Base-by-base conservation (phyloP, 2,329 filamentous ascomycete species). In the Neophaeococcomyces mojaviensis region DNA sequence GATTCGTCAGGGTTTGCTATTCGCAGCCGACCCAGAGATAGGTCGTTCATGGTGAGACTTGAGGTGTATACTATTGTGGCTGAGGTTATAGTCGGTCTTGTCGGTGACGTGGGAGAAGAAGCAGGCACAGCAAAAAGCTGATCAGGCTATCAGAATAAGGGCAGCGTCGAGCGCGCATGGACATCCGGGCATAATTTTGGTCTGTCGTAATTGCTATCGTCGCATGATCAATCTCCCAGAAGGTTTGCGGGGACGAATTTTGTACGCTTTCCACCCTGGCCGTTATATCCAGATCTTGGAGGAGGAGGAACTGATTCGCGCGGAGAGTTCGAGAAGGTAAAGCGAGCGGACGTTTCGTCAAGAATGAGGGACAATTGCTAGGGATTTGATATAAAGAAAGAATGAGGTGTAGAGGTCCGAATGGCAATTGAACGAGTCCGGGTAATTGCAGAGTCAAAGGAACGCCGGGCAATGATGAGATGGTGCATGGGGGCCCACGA, bases 1-100 rank as follows among this genome's bases (percentile, higher is more conserved):
- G 78, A 76, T 69, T 92, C 81, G 70, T 96, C 89, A 46, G 90
- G 90, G 67, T 97, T 98, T 59, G 92, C 90, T 66, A 98, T 97
- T 65, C 90, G 87, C 67, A 98, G 74, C 60, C 90, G 90, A 61
- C 92, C 92, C 61, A 97, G 77, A 61, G 88, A 87, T 71, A 89
- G 86, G 62, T 57, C 55, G 39, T 54, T 52, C 53, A 55, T 50
- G 26, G 26, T 38, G 46, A 13, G 16, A 33, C 15, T 13, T 28
- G 33, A 16, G n/a, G 20, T 16, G 28, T 42, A 20, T 41, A 22
- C 32, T 13, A 36, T 22, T 19, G 41, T 18, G 33, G 41, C 41
- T 44, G 30, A 36, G 41, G 20, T 33, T 15, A 16, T 24, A 30
- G 16, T 44, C 22, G 41, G 5, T 5, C 10, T 10, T 28, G 10